phyloP scores from a whole-genome alignment of 2,329 filamentous ascomycete species.

The Paradendryphiella salina region DNA sequence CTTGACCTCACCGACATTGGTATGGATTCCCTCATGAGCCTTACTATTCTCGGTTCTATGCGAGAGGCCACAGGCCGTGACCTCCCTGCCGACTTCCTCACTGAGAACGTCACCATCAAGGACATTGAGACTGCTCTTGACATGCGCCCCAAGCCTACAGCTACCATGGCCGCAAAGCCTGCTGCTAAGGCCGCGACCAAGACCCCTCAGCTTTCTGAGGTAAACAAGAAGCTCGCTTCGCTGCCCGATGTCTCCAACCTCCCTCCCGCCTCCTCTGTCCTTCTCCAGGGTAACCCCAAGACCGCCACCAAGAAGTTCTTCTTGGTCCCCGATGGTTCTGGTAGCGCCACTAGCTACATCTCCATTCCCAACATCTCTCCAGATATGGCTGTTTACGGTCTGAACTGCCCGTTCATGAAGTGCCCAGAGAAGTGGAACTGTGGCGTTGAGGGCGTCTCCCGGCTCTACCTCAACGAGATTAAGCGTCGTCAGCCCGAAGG shows the following conservation, averaged over 20 bases:
- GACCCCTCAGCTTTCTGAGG: conserved; percentile 51
- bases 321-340: conserved; percentile 57
- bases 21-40: conserved; percentile 59
- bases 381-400: conserved; percentile 56
- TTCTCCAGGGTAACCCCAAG: conserved; percentile 61
- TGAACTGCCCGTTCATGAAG: conserved; percentile 75
- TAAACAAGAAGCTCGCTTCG: conserved; percentile 52
- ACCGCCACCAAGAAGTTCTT: conserved; percentile 60
- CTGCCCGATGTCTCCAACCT: conserved; percentile 49
- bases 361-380: conserved; percentile 59
- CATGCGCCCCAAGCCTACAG: conserved; percentile 52
- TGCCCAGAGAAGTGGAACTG: conserved; percentile 67
- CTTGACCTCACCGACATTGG: conserved; percentile 65
- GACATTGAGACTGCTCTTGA: conserved; percentile 68
- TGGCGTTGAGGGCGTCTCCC: conserved; percentile 66
- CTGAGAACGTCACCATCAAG: conserved; percentile 64
- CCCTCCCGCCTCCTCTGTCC: conserved; percentile 58
- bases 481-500: conserved; percentile 70
- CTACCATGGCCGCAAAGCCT: conserved; percentile 33
- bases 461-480: conserved; percentile 70
- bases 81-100: conserved; percentile 59
- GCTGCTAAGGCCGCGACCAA: conserved; percentile 26
- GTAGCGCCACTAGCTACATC: conserved; percentile 69
- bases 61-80: conserved; percentile 57
- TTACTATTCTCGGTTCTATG: conserved; percentile 56